Evolutionary conservation across 805 yeast genomes (phyloP), one percentile per base, ranked within the genome.

Genomic region (Torulaspora franciscae): DNA sequence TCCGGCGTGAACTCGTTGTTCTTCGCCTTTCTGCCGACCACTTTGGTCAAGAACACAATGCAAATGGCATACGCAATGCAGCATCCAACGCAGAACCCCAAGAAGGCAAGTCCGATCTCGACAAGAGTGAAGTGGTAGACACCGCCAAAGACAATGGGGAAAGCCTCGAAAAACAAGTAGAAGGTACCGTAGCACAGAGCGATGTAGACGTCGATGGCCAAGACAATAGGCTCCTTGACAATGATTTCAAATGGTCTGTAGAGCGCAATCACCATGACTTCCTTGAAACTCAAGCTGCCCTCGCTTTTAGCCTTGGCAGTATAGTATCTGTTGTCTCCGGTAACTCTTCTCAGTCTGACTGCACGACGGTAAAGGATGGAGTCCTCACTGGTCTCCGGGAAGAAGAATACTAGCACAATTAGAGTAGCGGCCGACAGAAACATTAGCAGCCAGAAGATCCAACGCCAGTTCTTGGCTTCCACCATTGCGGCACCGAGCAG

Each of bases 151-250:
- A 76, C 79, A 29, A 79, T 66, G 7, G 86, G 85, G 62, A 77
- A 77, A 4, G 78, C 79, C 60, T 81, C 85, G 53, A 80, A 77
- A 68, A 76, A 80, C 17, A 78, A 58, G 58, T 77, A 81, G 49
- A 76, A 51, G 25, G 73, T 60, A 24, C 81, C 75, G 58, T 80
- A 80, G 6, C 72, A 66, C 40, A 79, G 53, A 0, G 80, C 77
- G 50, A 75, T 64, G 57, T 78, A 79, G 23, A 73, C 15, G 54
- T 79, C 72, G 47, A 79, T 71, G 25, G 78, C 66, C 14, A 79
- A 46, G n/a, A 80, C 73, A 22, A 76, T 76, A 0, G 85, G 85
- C 58, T 80, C 85, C 40, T 59, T 50, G 19, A 72, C 26, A n/a
- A 74, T 68, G 44, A 80, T 66, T 43, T 71, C 71, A 42, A 74